Conservation (phyloP, 495 filamentous ascomycete genomes). For the Xylaria castorea region DNA sequence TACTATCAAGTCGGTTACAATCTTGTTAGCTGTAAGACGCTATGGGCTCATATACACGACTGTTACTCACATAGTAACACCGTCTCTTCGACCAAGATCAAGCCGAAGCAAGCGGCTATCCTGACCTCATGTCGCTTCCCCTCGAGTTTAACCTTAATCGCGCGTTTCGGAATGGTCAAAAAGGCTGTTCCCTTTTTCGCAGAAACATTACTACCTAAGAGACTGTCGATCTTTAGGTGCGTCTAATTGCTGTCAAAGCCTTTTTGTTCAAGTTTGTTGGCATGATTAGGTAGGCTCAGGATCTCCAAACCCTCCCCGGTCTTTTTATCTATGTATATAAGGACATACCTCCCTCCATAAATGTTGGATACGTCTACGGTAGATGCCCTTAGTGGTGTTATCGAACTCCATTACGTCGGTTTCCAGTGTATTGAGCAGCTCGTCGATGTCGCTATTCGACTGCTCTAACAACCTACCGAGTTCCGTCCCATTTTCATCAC, state of each 20-base stretch:
- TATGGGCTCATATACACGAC: not conserved
- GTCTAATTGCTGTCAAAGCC: not conserved
- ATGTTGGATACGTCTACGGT: no score
- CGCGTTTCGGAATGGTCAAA: not conserved
- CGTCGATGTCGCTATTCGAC: not conserved
- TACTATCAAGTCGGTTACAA: not conserved
- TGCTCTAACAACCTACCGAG: not conserved
- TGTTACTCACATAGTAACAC: not conserved
- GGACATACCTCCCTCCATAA: no score
- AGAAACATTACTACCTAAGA: no score
- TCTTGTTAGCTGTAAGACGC: not conserved
- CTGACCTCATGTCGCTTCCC: not conserved
- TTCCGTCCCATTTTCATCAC: not conserved
- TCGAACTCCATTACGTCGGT: not conserved
- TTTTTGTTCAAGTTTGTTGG: no score
- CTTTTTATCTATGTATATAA: no score
- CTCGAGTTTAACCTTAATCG: not conserved
- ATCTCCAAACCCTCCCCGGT: no score
- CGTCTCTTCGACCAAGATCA: not conserved
- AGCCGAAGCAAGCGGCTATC: not conserved
- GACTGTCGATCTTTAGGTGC: not conserved
- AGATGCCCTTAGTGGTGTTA: no score
- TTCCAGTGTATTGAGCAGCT: not conserved
- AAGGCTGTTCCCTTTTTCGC: not conserved
- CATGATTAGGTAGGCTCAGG: no score